Conservation (phyloP, 495 filamentous ascomycete species). For the Aspergillus sclerotioniger region DNA sequence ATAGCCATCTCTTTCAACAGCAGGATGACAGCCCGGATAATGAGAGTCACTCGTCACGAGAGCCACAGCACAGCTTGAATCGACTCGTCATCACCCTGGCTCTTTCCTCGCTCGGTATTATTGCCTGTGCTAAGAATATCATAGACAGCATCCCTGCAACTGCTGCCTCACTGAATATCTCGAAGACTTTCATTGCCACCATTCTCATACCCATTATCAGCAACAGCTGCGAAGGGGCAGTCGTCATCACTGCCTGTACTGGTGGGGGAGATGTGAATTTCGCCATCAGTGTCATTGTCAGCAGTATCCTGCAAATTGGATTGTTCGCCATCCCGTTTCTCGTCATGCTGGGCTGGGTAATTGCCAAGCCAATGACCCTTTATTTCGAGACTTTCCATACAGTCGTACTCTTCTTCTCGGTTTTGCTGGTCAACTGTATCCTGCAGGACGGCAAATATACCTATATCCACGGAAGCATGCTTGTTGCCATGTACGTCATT, state of each 20-base stretch:
- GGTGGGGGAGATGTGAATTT: slow-evolving; percentile 28
- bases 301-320: slow-evolving; percentile 30
- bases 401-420: slow-evolving; percentile 30
- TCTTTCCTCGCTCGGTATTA: slow-evolving; percentile 15
- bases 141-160: slow-evolving; percentile 21
- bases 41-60: slow-evolving; percentile 12
- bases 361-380: slow-evolving; percentile 37
- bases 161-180: slow-evolving; percentile 8
- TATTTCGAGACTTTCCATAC: slow-evolving; percentile 38
- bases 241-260: slow-evolving; percentile 21
- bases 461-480: slow-evolving; percentile 40
- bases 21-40: slow-evolving; percentile 12
- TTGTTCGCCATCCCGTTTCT: slow-evolving; percentile 43
- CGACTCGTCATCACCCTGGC: slow-evolving; percentile 14
- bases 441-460: slow-evolving; percentile 66
- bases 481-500: slow-evolving; percentile 17
- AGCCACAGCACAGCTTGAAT: slow-evolving; percentile 15
- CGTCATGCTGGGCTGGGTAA: slow-evolving; percentile 40
- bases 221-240: slow-evolving; percentile 24
- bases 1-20: slow-evolving; percentile 22
- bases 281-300: slow-evolving; percentile 26
- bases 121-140: slow-evolving; percentile 24
- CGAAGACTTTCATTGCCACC: slow-evolving; percentile 21
- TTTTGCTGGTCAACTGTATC: slow-evolving; percentile 28
- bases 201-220: slow-evolving; percentile 32